Base-by-base conservation (phyloP, 345 rosid species). In the Gossypioides kirkii region DNA sequence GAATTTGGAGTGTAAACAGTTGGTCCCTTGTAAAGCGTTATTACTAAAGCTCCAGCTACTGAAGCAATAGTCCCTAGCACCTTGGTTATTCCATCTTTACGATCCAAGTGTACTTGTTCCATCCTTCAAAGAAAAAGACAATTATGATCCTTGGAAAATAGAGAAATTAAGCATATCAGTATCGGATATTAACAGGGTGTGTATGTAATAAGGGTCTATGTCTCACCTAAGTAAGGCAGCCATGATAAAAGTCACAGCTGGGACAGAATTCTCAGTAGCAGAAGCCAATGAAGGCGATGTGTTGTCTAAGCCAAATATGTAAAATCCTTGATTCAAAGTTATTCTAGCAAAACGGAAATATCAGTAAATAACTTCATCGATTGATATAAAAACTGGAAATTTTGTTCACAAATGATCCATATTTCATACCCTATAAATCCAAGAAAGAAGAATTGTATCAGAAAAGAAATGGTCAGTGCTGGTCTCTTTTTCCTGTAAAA, bases 271-370 rank as follows among this genome's bases (percentile, higher is more conserved):
- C 62, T 89, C 94, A 6, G 89, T 82, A 8, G 87, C 90, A 70
- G 91, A 89, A 61, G 91, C 91, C n/a, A 89, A 83, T 62, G 88
- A 83, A 50, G 91, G 90, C 26, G 94, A 87, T 3, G 87, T 86
- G 63, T 86, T 84, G 74, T 87, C 91, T 78, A 90, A 74, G 22
- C 92, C 90, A 63, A 87, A 79, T 17, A 87, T 82, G 86, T 90
- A 87, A 67, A 87, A 82, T 59, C 82, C 87, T 85, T 87, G 90
- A 77, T 90, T 87, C 50, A 84, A 46, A 22, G 89, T 83, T 80
- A 90, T 84, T 49, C 89, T 86, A 82, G 66, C 36, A 61, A 70
- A 54, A 54, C 32, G 49, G 43, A 47, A 63, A 72, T 26, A 20
- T 6, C 22, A 38, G 4, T 4, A 2, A 6, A 36, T 28, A 20